Evolutionary conservation across 2,329 filamentous ascomycete genomes (phyloP).

Genomic region (Hymenoscyphus occultus): DNA sequence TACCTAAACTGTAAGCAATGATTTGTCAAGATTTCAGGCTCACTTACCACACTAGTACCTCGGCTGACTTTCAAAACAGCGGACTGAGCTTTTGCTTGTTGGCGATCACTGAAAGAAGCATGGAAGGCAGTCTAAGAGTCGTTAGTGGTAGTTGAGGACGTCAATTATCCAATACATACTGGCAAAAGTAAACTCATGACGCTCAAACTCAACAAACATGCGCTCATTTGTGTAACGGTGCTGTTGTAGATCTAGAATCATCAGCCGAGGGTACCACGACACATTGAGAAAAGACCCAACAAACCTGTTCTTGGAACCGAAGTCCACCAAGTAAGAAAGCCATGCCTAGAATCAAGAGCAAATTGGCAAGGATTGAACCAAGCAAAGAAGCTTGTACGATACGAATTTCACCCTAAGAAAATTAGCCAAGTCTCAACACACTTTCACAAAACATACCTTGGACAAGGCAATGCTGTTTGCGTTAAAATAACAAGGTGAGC

Average conservation of each 20-base stretch:
- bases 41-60: constrained; percentile 76
- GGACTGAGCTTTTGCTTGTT: constrained; percentile 54
- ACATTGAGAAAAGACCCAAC: neutral
- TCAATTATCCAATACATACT: constrained; percentile 44
- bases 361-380: constrained; percentile 84
- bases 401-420: constrained; percentile 68
- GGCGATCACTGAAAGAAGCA: constrained; percentile 69
- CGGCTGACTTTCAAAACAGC: constrained; percentile 82
- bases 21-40: neutral
- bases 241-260: constrained; percentile 75
- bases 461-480: constrained; percentile 66
- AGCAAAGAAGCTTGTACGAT: constrained; percentile 89
- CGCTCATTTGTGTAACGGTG: constrained; percentile 94
- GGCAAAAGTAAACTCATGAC: constrained; percentile 86
- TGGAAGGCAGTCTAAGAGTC: constrained; percentile 75
- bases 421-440: constrained; percentile 24
- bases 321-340: constrained; percentile 83
- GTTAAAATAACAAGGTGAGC: constrained; percentile 38
- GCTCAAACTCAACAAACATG: constrained; percentile 83
- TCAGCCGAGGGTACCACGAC: constrained; percentile 15
- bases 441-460: constrained; percentile 48
- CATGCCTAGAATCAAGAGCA: constrained; percentile 89
- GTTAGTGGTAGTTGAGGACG: constrained; percentile 10
- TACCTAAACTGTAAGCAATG: constrained; percentile 46
- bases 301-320: constrained; percentile 79